A percentile compares a stretch with the other conserved stretches of the same genome.
phyloP scores from a whole-genome alignment of 176 grass and related monocot genomes.

The Oropetium thomaeum region DNA sequence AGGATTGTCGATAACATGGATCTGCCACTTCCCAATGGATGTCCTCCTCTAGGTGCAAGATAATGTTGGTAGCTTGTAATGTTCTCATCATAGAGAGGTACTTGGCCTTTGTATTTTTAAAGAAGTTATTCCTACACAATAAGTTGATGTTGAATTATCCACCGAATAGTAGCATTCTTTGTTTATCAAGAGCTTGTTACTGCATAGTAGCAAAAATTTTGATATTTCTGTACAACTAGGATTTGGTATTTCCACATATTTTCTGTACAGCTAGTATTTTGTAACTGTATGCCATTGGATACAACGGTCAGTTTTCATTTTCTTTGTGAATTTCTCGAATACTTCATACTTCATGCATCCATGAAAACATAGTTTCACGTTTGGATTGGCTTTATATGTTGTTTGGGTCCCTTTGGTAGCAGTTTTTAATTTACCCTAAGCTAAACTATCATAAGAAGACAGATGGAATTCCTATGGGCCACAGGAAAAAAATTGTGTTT shows the following conservation, averaged over 20 bases:
- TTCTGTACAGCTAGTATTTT: neutral
- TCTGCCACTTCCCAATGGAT: slow-evolving; percentile 66
- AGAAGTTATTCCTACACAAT: neutral
- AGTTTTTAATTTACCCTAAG: neutral
- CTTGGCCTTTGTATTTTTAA: neutral
- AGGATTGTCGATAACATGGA: slow-evolving; percentile 77
- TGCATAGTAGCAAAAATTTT: neutral
- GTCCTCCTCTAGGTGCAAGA: slow-evolving; percentile 58
- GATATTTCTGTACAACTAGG: neutral
- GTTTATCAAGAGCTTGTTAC: neutral
- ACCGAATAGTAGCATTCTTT: slow-evolving; percentile 7
- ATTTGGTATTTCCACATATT: neutral
- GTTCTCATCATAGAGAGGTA: slow-evolving; percentile 13
- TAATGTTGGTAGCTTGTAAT: slow-evolving; percentile 16
- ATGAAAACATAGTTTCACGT: neutral
- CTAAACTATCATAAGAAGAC: slow-evolving; percentile 5
- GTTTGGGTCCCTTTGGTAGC: neutral
- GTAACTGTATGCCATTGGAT: neutral
- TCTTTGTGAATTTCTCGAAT: neutral
- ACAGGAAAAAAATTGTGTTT: too few species aligned
- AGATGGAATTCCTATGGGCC: too few species aligned
- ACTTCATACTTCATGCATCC: neutral
- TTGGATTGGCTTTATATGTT: neutral
- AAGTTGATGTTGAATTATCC: neutral
- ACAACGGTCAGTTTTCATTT: neutral